These are phyloP conservation scores for Pseudozyma sp. DNA, from an alignment of 1,284 basidiomycete species.

Conservation along the genomic window DNA sequence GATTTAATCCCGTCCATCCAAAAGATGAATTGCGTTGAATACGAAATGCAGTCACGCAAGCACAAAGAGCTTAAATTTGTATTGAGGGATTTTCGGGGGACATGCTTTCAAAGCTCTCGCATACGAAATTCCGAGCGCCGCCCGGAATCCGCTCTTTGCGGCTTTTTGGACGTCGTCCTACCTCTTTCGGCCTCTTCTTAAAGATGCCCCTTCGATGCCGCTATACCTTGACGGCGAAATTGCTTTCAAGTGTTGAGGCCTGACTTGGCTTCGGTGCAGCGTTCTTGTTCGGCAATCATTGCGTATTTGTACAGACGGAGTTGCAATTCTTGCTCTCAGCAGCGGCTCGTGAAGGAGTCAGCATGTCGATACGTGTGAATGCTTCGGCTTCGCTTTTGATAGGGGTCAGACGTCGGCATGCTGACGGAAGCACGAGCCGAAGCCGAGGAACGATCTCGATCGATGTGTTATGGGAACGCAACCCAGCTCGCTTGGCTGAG, in stretches of 20 bases:
- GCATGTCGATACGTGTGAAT: too few species aligned
- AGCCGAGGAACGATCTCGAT: neutral
- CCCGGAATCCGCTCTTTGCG: conserved; percentile 1
- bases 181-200: too few species aligned
- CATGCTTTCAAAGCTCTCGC: conserved; percentile 12
- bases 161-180: too few species aligned
- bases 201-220: too few species aligned
- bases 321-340: neutral
- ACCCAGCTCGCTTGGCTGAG: too few species aligned
- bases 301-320: conserved; percentile 15
- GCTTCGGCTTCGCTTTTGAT: neutral
- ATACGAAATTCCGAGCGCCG: neutral
- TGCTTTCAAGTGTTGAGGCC: too few species aligned
- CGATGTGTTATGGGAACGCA: neutral
- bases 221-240: too few species aligned
- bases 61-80: conserved; percentile 25
- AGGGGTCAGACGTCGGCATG: too few species aligned
- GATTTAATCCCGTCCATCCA: too few species aligned
- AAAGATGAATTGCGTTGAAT: neutral
- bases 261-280: neutral
- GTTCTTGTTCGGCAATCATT: neutral
- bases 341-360: neutral
- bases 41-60: conserved; percentile 3
- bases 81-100: conserved; percentile 28
- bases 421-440: too few species aligned